Evolutionary conservation across 2,329 filamentous ascomycete species (phyloP), one percentile per base, ranked within the genome.

Genomic region (Sporothrix globosa): DNA sequence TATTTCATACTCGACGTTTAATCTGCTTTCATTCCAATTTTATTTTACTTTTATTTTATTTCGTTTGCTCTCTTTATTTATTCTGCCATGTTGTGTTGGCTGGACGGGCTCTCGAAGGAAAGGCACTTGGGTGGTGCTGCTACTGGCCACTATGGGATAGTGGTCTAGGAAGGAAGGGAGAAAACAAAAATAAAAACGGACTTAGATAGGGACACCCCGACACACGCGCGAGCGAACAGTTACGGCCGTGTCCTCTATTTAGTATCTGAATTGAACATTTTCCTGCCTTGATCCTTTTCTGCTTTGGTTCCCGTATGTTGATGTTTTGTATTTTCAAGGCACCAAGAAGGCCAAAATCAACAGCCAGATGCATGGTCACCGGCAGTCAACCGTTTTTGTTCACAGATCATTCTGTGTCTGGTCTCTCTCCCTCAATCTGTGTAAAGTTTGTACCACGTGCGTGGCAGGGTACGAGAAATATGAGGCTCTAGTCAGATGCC

Each of bases 401-500:
- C 14, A 48, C 4, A 19, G 14, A 6, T 1, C 14, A 5, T 48
- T 19, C 44, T 48, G 19, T 48, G 44, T 48, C 44, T 19, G 17
- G 48, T 50, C 48, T n/a, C 46, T n/a, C 19, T 50, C 48, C 48
- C 17, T 17, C 34, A n/a, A 9, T 6, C 21, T 44, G 13, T 6
- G n/a, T 21, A 13, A 24, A 24, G 21, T 9, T 27, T 63, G 58
- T 63, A 44, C 58, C 39, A 63, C 58, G 39, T 63, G 58, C 58
- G 39, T 6, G 39, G 17, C 21, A 27, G 21, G n/a, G 41, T 27
- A 46, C 21, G n/a, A 27, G 7, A 46, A 7, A 14, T 19, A 27
- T 63, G 58, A 63, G 58, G 58, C 58, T 63, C 54, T 58, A 11
- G 30, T 48, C 21, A 63, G 39, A 44, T 44, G 41, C 41, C 34